Evolutionary conservation across 768 basidiomycete species (phyloP), one percentile per base, ranked within the genome.

Genomic region (Rhodotorula toruloides): DNA sequence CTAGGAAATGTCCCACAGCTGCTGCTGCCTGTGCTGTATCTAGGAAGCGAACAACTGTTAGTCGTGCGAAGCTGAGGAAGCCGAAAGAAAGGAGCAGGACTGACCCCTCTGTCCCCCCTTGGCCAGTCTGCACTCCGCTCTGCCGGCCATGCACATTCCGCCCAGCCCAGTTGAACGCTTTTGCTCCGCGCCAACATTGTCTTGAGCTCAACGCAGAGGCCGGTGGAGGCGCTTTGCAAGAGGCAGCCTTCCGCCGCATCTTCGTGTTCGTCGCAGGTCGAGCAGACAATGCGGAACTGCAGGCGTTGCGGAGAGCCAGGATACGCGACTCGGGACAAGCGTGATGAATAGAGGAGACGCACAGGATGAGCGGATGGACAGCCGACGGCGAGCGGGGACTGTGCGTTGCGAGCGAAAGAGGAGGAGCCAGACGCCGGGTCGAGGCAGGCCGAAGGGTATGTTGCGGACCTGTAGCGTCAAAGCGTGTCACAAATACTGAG

Each of bases 1-100:
- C 27, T n/a, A 39, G 34, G 49, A 64, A 14, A 67, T 67, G 42
- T 61, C 59, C 65, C 65, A 67, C 17, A 49, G 49, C 37, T 67
- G 65, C 3, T 59, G 58, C 0, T n/a, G 16, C 4, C 47, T 44
- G 12, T 42, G 58, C 31, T 19, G 1, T 16, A 49, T 59, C 59
- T 67, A n/a, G n/a, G n/a, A 39, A 4, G 1, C 17, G 31, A 10
- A 31, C 25, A 4, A 22, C 16, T 0, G 17, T 29, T 16, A 8
- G 40, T 50, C 16, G 13, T 16, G 13, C 36, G 13, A 8, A 7
- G 40, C 22, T 0, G 32, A 25, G 27, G 34, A 34, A 8, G 31
- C 10, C 11, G 52, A 12, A 4, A 36, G 12, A 27, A 19, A 34
- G 31, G 14, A 27, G 17, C 11, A 8, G 10, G 22, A 52, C 63